These are phyloP conservation scores for Suaeda aralocaspica DNA, from an alignment of 148 eudicot species.

Conservation along the genomic window DNA sequence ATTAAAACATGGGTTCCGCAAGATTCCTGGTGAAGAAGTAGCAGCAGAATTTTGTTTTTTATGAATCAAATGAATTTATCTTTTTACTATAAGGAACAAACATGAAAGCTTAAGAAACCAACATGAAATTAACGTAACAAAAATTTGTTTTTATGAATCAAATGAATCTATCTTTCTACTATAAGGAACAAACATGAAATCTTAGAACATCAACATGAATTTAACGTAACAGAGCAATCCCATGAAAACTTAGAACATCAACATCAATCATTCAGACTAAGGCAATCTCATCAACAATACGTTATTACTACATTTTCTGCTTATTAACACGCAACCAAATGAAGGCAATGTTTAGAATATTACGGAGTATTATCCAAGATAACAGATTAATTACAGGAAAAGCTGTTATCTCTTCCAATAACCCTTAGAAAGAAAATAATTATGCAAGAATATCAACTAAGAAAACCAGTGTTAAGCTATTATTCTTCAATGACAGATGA, in stretches of 20 bases:
- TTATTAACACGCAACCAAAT: neutral
- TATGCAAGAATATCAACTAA: neutral
- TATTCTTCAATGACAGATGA: neutral
- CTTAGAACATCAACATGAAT: neutral
- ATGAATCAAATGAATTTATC: neutral
- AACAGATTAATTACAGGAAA: neutral
- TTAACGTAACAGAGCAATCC: neutral
- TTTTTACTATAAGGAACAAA: neutral
- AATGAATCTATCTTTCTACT: neutral
- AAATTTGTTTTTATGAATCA: neutral
- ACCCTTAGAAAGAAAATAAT: neutral
- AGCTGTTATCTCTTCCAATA: neutral
- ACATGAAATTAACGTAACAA: neutral
- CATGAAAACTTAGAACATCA: constrained; percentile 3
- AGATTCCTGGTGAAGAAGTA: constrained; percentile 34
- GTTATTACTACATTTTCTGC: neutral
- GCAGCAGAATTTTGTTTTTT: neutral
- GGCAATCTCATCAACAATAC: neutral
- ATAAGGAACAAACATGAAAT: neutral
- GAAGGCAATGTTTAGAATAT: neutral
- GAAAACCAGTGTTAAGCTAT: neutral
- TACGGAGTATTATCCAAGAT: neutral
- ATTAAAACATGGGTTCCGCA: constrained; percentile 63
- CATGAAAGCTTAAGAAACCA: neutral
- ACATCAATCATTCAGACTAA: neutral